A percentile compares a stretch with the other conserved stretches of the same genome.
Evolutionary conservation across 352 stramenopile genomes (phyloP).

Genomic region (Phytophthora hibernalis): DNA sequence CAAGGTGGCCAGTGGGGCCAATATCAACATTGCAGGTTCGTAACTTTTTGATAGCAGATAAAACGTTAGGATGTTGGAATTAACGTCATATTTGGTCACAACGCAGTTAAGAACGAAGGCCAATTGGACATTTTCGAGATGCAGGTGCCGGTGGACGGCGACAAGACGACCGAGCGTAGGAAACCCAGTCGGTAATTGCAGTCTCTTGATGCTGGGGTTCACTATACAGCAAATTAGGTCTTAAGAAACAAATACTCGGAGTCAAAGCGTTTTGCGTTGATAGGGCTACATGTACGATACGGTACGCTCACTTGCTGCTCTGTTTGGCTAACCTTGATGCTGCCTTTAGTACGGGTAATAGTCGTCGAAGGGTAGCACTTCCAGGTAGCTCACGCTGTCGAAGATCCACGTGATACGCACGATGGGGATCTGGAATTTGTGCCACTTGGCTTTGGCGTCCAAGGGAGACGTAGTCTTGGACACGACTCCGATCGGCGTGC

Average conservation of each 20-base stretch:
- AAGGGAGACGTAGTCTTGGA: conserved; percentile 68
- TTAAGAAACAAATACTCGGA: conserved; percentile 7
- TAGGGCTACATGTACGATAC: conserved; percentile 6
- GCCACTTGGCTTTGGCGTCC: conserved; percentile 64
- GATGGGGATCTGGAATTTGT: conserved; percentile 81
- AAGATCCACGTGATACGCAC: conserved; percentile 90
- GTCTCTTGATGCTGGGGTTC: background rate
- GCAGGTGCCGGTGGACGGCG: conserved; percentile 85
- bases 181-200: conserved; percentile 30
- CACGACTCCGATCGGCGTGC: conserved; percentile 74
- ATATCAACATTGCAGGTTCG: conserved; percentile 89
- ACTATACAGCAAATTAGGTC: conserved; percentile 5
- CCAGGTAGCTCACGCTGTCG: conserved; percentile 87
- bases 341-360: conserved; percentile 81
- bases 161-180: conserved; percentile 23
- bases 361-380: conserved; percentile 85
- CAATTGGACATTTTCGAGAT: conserved; percentile 92
- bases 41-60: background rate
- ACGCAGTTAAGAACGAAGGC: conserved; percentile 87
- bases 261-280: background rate
- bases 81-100: background rate
- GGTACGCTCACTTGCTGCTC: background rate
- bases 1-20: conserved; percentile 82
- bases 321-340: background rate
- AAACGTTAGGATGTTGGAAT: background rate